A percentile compares a stretch with the other conserved stretches of the same genome.
Evolutionary conservation across 140 eudicot genomes (phyloP).

Genomic region (Anethum foeniculum): DNA sequence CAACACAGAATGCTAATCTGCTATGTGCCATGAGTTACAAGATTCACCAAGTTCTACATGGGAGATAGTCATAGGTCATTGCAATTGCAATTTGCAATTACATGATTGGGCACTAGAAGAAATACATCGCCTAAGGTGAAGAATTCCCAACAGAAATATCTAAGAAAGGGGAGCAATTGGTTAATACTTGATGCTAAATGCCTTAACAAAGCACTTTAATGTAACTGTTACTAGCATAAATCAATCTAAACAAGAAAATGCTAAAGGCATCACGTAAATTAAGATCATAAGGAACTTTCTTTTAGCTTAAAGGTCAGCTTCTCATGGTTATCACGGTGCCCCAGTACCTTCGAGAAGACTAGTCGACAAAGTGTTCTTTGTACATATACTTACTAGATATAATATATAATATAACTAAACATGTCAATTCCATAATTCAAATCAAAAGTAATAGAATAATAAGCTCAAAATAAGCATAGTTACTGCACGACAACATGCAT

Average conservation of each 20-base stretch:
- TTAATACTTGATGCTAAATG: not conserved
- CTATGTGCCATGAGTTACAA: not conserved
- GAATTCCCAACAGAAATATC: not conserved
- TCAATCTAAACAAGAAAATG: not conserved
- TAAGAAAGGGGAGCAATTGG: not conserved
- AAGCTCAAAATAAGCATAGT: too few species aligned
- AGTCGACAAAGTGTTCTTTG: too few species aligned
- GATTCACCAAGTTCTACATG: not conserved
- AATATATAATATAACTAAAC: too few species aligned
- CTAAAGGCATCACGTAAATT: not conserved
- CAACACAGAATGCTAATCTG: not conserved
- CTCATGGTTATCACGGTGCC: too few species aligned
- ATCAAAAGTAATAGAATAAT: too few species aligned
- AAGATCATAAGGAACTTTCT: not conserved
- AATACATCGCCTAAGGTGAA: not conserved
- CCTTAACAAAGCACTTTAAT: not conserved
- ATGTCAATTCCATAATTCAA: too few species aligned
- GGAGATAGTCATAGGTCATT: not conserved
- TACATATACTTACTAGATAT: too few species aligned
- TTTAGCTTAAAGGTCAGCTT: not conserved
- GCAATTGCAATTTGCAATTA: not conserved
- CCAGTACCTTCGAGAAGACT: too few species aligned
- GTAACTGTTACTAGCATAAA: not conserved
- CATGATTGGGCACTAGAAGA: not conserved
- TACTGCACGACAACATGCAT: too few species aligned